phyloP scores from a whole-genome alignment of 495 filamentous ascomycete genomes.

The Poronia punctata region DNA sequence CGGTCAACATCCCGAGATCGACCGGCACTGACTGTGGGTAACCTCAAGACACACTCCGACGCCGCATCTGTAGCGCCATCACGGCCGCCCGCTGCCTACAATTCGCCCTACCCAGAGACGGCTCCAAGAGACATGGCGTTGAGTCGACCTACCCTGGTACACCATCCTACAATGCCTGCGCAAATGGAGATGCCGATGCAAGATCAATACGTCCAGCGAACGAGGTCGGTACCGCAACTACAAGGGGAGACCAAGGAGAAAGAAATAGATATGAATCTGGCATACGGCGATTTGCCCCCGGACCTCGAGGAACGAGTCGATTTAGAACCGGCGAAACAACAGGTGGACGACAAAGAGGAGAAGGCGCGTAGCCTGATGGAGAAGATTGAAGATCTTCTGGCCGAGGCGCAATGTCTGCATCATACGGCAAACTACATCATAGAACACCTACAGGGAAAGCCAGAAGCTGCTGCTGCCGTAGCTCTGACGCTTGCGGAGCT shows the following conservation, averaged over 20 bases:
- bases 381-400: slow-evolving; percentile 63
- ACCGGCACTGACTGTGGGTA: slow-evolving; percentile 32
- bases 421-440: slow-evolving; percentile 79
- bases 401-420: slow-evolving; percentile 82
- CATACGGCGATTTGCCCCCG: slow-evolving; percentile 68
- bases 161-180: slow-evolving; percentile 21
- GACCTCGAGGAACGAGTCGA: slow-evolving; percentile 36
- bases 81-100: slow-evolving; percentile 31
- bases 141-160: slow-evolving; percentile 29
- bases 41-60: slow-evolving; percentile 38
- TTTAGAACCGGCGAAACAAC: slow-evolving; percentile 31
- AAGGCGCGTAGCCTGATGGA: slow-evolving; percentile 59
- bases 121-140: slow-evolving; percentile 32
- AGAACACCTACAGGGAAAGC: slow-evolving; percentile 78
- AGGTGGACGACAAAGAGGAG: slow-evolving; percentile 29
- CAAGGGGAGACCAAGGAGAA: slow-evolving; percentile 36
- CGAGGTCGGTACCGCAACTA: slow-evolving; percentile 35
- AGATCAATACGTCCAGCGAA: slow-evolving; percentile 27
- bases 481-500: slow-evolving; percentile 90
- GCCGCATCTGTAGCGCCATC: slow-evolving; percentile 36
- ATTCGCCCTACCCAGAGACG: slow-evolving; percentile 35
- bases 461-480: slow-evolving; percentile 90
- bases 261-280: slow-evolving; percentile 78
- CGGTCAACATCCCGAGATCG: slow-evolving; percentile 21
- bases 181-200: slow-evolving; percentile 16